Conservation (phyloP, 1,284 basidiomycete species). For the Trametes pubescens region DNA sequence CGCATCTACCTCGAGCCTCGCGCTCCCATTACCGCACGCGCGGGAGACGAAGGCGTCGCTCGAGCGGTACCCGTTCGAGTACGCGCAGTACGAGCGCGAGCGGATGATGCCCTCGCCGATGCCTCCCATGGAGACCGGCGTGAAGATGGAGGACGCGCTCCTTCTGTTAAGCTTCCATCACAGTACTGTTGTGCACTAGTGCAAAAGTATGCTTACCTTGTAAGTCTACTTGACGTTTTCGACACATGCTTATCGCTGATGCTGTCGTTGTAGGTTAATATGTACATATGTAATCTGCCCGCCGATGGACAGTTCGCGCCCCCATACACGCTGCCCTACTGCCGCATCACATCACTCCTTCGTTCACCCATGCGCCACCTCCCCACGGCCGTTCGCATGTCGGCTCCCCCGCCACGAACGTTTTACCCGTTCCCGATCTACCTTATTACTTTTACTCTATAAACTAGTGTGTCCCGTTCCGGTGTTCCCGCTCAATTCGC, state of each 20-base stretch:
- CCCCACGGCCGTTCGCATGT: neutral
- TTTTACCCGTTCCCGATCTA: neutral
- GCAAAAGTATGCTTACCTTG: constrained; percentile 24
- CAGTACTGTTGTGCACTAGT: constrained; percentile 60
- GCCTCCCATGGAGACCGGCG: constrained; percentile 46
- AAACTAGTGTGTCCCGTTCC: constrained; percentile 4
- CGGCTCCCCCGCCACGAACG: neutral
- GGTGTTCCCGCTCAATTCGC: neutral
- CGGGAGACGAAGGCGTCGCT: constrained; percentile 35
- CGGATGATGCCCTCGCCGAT: constrained; percentile 34
- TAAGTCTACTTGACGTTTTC: constrained; percentile 4
- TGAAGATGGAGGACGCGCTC: constrained; percentile 70
- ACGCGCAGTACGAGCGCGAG: constrained; percentile 39
- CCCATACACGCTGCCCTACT: constrained; percentile 24
- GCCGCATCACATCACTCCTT: constrained; percentile 4
- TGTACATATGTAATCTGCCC: constrained; percentile 20
- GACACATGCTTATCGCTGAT: neutral
- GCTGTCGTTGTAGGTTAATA: constrained; percentile 14
- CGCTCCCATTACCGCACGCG: constrained; percentile 32
- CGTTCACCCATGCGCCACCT: neutral
- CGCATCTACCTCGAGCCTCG: constrained; percentile 31
- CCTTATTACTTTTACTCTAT: neutral
- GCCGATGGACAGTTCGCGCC: constrained; percentile 22
- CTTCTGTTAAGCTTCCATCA: constrained; percentile 75
- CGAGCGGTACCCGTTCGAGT: constrained; percentile 41